phyloP scores from a whole-genome alignment of 352 stramenopile species.

The Pythium utonaiense region DNA sequence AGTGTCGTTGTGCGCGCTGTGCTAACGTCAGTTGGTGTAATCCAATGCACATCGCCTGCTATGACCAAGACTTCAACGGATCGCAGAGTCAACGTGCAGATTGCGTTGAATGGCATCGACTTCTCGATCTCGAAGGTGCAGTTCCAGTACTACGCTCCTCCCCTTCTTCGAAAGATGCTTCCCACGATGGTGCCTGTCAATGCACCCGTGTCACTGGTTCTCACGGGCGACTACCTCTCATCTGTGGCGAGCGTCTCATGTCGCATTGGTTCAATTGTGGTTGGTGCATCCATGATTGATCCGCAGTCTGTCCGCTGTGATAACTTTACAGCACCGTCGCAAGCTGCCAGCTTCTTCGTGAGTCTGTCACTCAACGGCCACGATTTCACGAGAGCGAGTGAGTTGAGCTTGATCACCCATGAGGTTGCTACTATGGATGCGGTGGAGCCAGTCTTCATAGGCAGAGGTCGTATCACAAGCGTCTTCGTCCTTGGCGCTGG shows the following conservation, averaged over 20 bases:
- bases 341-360: not conserved
- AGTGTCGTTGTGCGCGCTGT: not conserved
- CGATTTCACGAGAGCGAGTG: conserved; percentile 5
- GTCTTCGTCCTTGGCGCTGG: conserved; percentile 1
- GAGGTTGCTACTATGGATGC: not conserved
- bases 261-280: conserved; percentile 4
- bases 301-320: conserved; percentile 8
- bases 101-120: conserved; percentile 18
- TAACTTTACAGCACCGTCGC: not conserved
- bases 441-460: conserved; percentile 5
- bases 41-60: conserved; percentile 12
- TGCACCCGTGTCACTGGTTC: not conserved
- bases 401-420: conserved; percentile 7
- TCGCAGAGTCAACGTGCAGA: conserved; percentile 8
- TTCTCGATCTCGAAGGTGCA: conserved; percentile 13
- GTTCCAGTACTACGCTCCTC: conserved; percentile 24
- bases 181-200: conserved; percentile 6
- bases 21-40: not conserved
- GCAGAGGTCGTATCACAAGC: not conserved
- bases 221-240: conserved; percentile 19
- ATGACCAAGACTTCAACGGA: not conserved
- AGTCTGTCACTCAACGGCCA: conserved; percentile 20
- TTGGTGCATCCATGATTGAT: conserved; percentile 2
- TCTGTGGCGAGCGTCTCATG: conserved; percentile 5
- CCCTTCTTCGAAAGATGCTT: not conserved